Evolutionary conservation across 345 rosid species (phyloP).

Genomic region (Zanthoxylum bungeanum): DNA sequence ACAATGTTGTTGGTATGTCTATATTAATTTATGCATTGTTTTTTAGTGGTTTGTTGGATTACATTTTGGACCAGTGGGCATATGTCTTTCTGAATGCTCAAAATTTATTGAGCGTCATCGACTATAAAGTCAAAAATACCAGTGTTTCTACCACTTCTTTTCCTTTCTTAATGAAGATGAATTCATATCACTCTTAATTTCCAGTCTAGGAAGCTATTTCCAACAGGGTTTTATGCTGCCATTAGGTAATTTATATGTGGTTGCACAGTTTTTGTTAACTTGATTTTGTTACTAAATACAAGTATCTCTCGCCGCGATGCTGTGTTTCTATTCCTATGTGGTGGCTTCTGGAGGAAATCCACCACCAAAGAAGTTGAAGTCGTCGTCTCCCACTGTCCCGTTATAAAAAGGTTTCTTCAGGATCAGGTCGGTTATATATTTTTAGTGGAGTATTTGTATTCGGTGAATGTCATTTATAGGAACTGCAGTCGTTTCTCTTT

Average conservation of each 20-base stretch:
- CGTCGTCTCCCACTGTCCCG: constrained; percentile 31
- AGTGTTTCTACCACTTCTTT: no score
- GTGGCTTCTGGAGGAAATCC: constrained; percentile 92
- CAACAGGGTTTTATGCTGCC: constrained; percentile 51
- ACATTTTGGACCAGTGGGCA: no score
- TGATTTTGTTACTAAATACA: neutral
- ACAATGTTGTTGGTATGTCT: neutral
- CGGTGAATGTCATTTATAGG: neutral
- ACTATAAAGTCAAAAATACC: neutral
- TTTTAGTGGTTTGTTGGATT: no score
- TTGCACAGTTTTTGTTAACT: neutral
- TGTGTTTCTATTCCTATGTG: constrained; percentile 74
- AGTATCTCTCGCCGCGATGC: constrained; percentile 51
- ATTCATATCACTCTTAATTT: constrained; percentile 14
- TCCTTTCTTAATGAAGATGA: neutral
- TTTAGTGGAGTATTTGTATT: neutral
- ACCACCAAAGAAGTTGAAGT: constrained; percentile 82
- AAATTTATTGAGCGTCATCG: neutral
- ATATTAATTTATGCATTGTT: neutral
- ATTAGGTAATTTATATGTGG: constrained; percentile 46
- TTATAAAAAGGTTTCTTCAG: constrained; percentile 26
- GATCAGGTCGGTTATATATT: neutral
- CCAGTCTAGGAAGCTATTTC: constrained; percentile 82
- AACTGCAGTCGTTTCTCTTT: constrained; percentile 7
- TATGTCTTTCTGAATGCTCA: no score